Evolutionary conservation across 2,329 filamentous ascomycete genomes (phyloP), one percentile per base, ranked within the genome.

Genomic region (Penicillium rolfsii): DNA sequence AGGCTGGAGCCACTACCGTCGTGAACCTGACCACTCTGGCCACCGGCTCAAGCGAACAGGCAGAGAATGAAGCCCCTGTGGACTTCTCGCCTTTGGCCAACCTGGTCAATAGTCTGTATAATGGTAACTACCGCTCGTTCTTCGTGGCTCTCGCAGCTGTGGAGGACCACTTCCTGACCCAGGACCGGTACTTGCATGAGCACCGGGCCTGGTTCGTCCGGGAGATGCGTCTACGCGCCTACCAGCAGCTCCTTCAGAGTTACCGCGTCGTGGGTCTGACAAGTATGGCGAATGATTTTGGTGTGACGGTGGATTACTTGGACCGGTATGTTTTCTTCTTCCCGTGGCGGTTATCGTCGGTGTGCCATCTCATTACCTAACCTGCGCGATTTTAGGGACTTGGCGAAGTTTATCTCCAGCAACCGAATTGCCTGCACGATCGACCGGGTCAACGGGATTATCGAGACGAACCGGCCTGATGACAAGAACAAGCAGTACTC

Each of bases 401-500:
- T 99, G 59, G 93, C 94, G 74, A 95, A 93, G 73, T 99, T 99
- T 80, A 98, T 99, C 73, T 95, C 95, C 16, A 93, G 89, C 66
- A 92, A 94, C 75, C 89, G 94, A 70, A 94, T 99, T 73, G 89
- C 93, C 55, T 98, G 95, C 84, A 98, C 93, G 26, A 98, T 99
- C 71, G 95, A 99, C 80, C 91, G 95, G 57, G 95, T 99, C 66
- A 91, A 93, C 61, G 95, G 94, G 68, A 91, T 98, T 70, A 98
- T 99, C 72, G 95, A 98, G 85, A 99, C 95, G 48, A 97, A 97
- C 82, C 87, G 95, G 57, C 93, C 94, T 8, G 95, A 98, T 76
- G 93, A 97, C 82, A 99, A 99, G 88, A 98, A 98, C 85, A 97
- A 97, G 85, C 95, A 99, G 82, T 99, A 99, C 80, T 91, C 93